Percentiles rank a stretch among this genome's conserved stretches.
Conservation (phyloP, 2,329 filamentous ascomycete genomes). For the Diaporthe batatas region DNA sequence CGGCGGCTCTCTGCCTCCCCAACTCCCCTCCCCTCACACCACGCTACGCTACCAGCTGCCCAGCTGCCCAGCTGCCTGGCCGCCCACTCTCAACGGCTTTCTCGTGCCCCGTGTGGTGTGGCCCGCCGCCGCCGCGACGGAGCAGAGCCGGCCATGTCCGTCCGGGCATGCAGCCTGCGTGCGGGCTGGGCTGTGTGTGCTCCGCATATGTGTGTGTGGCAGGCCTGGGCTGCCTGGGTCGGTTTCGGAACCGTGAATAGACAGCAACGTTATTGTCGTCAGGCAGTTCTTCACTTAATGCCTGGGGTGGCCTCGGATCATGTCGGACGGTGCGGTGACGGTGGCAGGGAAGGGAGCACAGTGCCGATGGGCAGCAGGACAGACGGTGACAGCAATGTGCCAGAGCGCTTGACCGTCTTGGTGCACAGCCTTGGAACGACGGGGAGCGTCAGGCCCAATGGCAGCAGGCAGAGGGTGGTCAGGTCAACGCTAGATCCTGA, state of each 20-base stretch:
- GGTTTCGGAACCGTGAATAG: constrained; percentile 32
- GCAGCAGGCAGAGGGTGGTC: constrained; percentile 4
- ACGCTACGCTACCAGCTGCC: background rate
- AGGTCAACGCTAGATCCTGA: constrained; percentile 26
- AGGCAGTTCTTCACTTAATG: too few relatives aligned
- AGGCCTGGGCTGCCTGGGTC: background rate
- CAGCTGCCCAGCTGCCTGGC: too few relatives aligned
- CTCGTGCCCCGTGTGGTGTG: constrained; percentile 15
- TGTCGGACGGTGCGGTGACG: constrained; percentile 39
- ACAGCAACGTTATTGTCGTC: too few relatives aligned
- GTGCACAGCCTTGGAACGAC: constrained; percentile 7
- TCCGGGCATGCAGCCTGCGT: constrained; percentile 28
- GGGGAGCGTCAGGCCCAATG: constrained; percentile 18
- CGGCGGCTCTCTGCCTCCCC: background rate
- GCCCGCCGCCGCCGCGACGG: constrained; percentile 23
- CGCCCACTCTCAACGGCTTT: constrained; percentile 3
- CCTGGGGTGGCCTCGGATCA: constrained; percentile 27
- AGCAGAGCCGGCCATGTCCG: constrained; percentile 31
- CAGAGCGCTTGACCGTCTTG: constrained; percentile 37
- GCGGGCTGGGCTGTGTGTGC: background rate
- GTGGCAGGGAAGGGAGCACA: background rate
- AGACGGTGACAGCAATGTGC: constrained; percentile 28
- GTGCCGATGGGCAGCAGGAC: constrained; percentile 4
- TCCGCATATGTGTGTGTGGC: background rate
- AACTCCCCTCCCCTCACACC: background rate